phyloP scores from a whole-genome alignment of 2,329 filamentous ascomycete genomes.

The Colletotrichum sp. region DNA sequence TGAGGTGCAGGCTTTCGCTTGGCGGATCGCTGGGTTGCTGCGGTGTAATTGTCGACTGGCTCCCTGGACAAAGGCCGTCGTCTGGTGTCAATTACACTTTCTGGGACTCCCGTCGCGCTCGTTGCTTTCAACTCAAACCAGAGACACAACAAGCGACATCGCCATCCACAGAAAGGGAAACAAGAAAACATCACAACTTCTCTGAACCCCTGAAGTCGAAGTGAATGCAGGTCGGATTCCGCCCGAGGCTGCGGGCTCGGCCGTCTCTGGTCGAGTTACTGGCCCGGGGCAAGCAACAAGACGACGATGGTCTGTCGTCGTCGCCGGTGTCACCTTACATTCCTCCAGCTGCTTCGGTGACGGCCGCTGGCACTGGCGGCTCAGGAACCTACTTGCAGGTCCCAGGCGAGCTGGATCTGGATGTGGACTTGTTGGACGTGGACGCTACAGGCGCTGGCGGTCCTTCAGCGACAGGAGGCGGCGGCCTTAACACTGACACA shows the following conservation, averaged over 20 bases:
- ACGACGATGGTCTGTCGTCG: slow-evolving; percentile 23
- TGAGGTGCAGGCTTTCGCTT: not conserved
- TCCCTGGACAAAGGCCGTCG: not conserved
- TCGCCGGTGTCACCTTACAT: slow-evolving; percentile 18
- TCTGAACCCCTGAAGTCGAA: not conserved
- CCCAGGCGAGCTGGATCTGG: slow-evolving; percentile 11
- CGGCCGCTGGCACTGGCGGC: slow-evolving; percentile 17
- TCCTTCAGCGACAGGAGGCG: slow-evolving; percentile 31
- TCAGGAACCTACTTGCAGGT: slow-evolving; percentile 27
- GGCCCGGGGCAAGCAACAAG: slow-evolving; percentile 35
- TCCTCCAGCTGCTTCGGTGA: slow-evolving; percentile 11
- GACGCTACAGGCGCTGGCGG: not conserved
- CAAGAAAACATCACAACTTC: not conserved
- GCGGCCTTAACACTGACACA: slow-evolving; percentile 27
- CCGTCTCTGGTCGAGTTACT: slow-evolving; percentile 59
- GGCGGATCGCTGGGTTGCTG: not conserved
- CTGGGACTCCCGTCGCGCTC: not conserved
- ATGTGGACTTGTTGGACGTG: not conserved
- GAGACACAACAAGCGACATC: not conserved
- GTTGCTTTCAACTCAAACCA: not conserved
- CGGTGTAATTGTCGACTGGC: not conserved
- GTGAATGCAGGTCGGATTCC: slow-evolving; percentile 58
- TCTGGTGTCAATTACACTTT: not conserved
- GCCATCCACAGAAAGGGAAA: not conserved
- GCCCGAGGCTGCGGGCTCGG: slow-evolving; percentile 54